phyloP scores from a whole-genome alignment of 306 rosid genomes.

The Cucumis melo region DNA sequence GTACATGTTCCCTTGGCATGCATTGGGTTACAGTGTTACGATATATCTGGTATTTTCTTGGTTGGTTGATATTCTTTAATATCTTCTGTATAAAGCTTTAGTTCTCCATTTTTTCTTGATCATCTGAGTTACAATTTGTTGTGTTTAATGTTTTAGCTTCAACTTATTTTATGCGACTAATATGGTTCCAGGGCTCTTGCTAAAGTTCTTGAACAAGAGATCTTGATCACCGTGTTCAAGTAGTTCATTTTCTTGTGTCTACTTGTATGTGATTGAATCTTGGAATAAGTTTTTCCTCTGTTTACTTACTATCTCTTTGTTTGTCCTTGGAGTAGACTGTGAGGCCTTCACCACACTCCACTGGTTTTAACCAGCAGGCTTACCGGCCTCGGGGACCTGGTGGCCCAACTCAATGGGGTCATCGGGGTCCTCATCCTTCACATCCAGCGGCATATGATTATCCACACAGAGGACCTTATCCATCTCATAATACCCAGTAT shows the following conservation, averaged over 20 bases:
- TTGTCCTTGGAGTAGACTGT: conserved; percentile 43
- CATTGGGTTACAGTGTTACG: background rate
- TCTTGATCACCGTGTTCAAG: conserved; percentile 7
- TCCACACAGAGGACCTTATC: conserved; percentile 77
- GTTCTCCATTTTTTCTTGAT: background rate
- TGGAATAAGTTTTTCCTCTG: background rate
- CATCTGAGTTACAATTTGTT: background rate
- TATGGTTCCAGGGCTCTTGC: background rate
- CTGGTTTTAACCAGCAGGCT: conserved; percentile 71
- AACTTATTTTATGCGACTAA: background rate
- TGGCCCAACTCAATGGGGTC: conserved; percentile 85
- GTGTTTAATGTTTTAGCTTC: background rate
- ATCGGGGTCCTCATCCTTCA: conserved; percentile 63
- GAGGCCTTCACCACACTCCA: conserved; percentile 48
- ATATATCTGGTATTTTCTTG: background rate
- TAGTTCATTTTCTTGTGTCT: conserved; percentile 1
- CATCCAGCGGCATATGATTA: conserved; percentile 61
- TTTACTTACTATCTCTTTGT: conserved; percentile 19
- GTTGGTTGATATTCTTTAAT: background rate
- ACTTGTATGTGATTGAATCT: background rate
- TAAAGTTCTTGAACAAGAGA: background rate
- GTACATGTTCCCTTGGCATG: background rate
- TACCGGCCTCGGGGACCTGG: conserved; percentile 71
- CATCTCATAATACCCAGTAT: conserved; percentile 55
- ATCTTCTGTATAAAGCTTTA: background rate